These are phyloP conservation scores for Vinca major DNA, from an alignment of 305 asterid genomes.

Conservation along the genomic window DNA sequence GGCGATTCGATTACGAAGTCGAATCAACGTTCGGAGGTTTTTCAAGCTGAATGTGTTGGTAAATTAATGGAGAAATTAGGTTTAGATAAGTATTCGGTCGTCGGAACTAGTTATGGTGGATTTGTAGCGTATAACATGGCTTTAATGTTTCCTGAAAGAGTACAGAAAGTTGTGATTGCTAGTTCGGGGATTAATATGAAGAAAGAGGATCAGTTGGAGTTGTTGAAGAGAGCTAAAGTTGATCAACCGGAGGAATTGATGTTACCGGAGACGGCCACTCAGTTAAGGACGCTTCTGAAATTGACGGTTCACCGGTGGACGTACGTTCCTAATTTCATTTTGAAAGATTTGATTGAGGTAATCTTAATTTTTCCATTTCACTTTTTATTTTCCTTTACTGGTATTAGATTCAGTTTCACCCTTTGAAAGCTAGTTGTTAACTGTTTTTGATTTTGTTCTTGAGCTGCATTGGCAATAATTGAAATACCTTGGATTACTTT, in stretches of 20 bases:
- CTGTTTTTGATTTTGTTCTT: neutral
- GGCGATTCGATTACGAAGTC: conserved; percentile 45
- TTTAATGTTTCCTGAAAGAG: conserved; percentile 52
- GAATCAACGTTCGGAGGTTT: conserved; percentile 50
- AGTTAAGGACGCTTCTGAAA: conserved; percentile 29
- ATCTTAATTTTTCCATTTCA: conserved; percentile 12
- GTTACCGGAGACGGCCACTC: conserved; percentile 42
- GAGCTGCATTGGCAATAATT: neutral
- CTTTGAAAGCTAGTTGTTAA: neutral
- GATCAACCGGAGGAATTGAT: conserved; percentile 41
- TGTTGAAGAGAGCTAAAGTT: conserved; percentile 38
- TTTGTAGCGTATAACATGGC: conserved; percentile 66
- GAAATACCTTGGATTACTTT: neutral
- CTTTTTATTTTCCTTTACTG: too few species aligned
- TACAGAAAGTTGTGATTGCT: conserved; percentile 71
- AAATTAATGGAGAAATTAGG: conserved; percentile 39
- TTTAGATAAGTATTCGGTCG: conserved; percentile 28
- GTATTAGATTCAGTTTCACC: too few species aligned
- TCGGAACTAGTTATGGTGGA: conserved; percentile 84
- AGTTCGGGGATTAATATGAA: conserved; percentile 64
- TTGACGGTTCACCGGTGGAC: conserved; percentile 27
- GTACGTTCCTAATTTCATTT: conserved; percentile 48
- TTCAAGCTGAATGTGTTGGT: conserved; percentile 49
- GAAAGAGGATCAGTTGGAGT: conserved; percentile 34
- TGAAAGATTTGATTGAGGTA: conserved; percentile 52